Conservation (phyloP, 2,329 filamentous ascomycete genomes). For the Trichoderma polysporum region DNA sequence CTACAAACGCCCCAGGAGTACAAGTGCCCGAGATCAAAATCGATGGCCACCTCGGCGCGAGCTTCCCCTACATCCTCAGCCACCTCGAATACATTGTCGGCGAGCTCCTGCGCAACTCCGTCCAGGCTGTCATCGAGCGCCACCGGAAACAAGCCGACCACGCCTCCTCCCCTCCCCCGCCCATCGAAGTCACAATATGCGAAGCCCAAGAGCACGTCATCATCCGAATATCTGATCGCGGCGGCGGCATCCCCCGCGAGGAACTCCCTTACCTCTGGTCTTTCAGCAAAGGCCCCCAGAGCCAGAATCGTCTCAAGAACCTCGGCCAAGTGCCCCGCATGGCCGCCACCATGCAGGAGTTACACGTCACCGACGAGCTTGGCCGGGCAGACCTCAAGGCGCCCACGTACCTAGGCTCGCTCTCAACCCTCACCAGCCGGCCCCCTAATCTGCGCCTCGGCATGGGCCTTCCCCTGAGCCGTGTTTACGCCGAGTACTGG, state of each 20-base stretch:
- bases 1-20: conserved; percentile 70
- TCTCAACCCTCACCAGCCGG: conserved; percentile 76
- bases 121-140: conserved; percentile 85
- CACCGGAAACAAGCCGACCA: conserved; percentile 44
- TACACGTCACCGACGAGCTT: conserved; percentile 53
- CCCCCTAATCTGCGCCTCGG: conserved; percentile 85
- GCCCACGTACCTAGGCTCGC: conserved; percentile 56
- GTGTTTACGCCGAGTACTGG: conserved; percentile 98
- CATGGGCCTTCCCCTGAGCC: conserved; percentile 89
- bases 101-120: conserved; percentile 89
- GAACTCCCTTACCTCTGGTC: conserved; percentile 92
- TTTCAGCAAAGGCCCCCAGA: conserved; percentile 88
- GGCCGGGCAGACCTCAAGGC: conserved; percentile 43
- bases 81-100: conserved; percentile 97
- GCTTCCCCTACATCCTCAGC: conserved; percentile 93
- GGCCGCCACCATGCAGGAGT: conserved; percentile 89
- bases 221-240: conserved; percentile 92
- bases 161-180: conserved; percentile 56
- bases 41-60: conserved; percentile 81
- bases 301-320: conserved; percentile 75
- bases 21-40: conserved; percentile 78
- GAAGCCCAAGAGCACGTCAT: conserved; percentile 94
- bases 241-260: conserved; percentile 84
- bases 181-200: conserved; percentile 92
- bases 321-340: conserved; percentile 84